Evolutionary conservation across 495 filamentous ascomycete genomes (phyloP).

Genomic region (Neurospora sp.): DNA sequence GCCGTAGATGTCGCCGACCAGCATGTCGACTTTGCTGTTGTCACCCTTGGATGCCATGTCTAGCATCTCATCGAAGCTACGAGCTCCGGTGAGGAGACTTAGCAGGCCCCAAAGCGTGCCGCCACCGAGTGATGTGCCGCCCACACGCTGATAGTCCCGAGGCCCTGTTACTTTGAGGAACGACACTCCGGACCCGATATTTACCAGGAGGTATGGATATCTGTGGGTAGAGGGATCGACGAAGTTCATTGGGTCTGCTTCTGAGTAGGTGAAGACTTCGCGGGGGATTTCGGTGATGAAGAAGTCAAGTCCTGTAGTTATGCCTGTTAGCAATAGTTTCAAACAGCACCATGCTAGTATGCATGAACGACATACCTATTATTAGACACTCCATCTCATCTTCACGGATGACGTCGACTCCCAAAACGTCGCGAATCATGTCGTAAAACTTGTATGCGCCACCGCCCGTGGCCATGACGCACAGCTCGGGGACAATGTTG

Average conservation of each 20-base stretch:
- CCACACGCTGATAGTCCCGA: constrained; percentile 74
- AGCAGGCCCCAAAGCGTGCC: constrained; percentile 95
- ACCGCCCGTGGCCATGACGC: constrained; percentile 89
- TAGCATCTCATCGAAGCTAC: constrained; percentile 92
- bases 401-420: constrained; percentile 80
- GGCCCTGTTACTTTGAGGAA: constrained; percentile 97
- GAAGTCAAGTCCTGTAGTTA: constrained; percentile 63
- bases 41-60: constrained; percentile 89
- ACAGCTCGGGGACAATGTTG: constrained; percentile 46
- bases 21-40: constrained; percentile 88
- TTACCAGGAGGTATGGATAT: constrained; percentile 95
- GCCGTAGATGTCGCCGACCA: constrained; percentile 97
- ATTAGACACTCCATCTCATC: constrained; percentile 99
- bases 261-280: constrained; percentile 94
- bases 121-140: constrained; percentile 88
- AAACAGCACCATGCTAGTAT: not conserved
- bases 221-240: constrained; percentile 58
- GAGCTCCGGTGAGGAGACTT: constrained; percentile 77
- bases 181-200: constrained; percentile 97
- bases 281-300: constrained; percentile 95
- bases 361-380: constrained; percentile 49
- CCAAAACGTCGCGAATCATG: constrained; percentile 66
- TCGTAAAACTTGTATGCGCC: constrained; percentile 96
- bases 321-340: not conserved
- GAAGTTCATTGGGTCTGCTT: constrained; percentile 78